Evolutionary conservation across 2,329 filamentous ascomycete genomes (phyloP), one percentile per base, ranked within the genome.

Genomic region (Fusarium torreyae): DNA sequence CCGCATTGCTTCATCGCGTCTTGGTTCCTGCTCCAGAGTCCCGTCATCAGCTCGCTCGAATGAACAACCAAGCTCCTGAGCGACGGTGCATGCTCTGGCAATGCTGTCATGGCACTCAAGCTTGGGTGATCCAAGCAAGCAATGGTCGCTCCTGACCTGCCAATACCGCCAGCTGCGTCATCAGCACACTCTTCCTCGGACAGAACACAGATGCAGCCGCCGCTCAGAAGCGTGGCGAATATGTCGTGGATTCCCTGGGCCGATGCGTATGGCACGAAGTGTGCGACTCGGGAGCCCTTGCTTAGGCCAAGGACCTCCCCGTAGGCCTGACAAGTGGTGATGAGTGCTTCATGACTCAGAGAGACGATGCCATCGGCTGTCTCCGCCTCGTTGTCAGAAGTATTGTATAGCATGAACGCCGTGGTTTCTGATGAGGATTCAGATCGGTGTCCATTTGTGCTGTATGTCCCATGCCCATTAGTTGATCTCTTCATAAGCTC

Each of bases 381-480:
- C 28, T 44, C 50, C 31, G 39, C 50, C 50, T 54, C 50, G 50
- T 54, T 54, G 39, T 54, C 50, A 44, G 28, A 44, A 54, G 40
- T 54, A 54, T 54, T 54, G 39, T 44, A 54, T 44, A 54, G 50
- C 28, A 54, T 54, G 50, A 54, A 54, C 39, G 50, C 50, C 40
- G 50, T 54, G 39, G 50, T 54, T 44, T 54, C 40, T 44, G 40
- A 44, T 38, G 40, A 38, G 28, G 39, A 44, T 54, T 54, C 40
- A 38, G 50, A 54, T 44, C 50, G 39, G 50, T 54, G 50, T 54
- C 50, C 39, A 54, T 54, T 54, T 54, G 50, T 54, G 50, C 50
- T 39, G 50, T 54, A 44, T 44, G 40, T 44, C 50, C 50, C 40
- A 38, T 54, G 39, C 39, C 40, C 50, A 44, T 54, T 44, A 20